phyloP scores from a whole-genome alignment of 2,329 filamentous ascomycete genomes.

The Aspergillus sp. region DNA sequence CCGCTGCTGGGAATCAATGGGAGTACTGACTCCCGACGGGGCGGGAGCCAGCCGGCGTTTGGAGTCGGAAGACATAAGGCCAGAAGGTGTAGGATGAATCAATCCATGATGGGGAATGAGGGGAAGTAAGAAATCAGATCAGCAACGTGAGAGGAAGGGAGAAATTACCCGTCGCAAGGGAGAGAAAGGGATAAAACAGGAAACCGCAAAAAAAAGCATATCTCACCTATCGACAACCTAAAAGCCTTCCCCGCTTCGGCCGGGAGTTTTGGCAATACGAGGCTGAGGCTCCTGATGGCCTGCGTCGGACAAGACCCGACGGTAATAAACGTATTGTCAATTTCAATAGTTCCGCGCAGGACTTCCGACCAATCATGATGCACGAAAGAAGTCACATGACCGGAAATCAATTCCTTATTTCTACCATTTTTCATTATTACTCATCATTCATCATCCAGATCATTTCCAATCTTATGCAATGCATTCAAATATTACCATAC shows the following conservation, averaged over 20 bases:
- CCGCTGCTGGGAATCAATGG: slow-evolving; percentile 13
- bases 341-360: neutral
- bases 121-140: neutral
- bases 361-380: neutral
- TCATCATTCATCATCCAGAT: too few relatives aligned
- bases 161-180: neutral
- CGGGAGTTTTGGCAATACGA: neutral
- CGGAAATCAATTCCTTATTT: neutral
- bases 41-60: slow-evolving; percentile 17
- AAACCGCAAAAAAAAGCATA: too few relatives aligned
- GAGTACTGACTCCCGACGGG: slow-evolving; percentile 8
- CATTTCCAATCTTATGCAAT: too few relatives aligned
- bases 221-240: too few relatives aligned
- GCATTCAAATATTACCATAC: too few relatives aligned
- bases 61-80: slow-evolving; percentile 12
- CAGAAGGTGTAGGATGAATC: neutral
- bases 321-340: neutral
- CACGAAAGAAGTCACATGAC: neutral
- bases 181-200: neutral
- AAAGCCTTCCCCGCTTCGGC: neutral
- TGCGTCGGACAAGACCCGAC: neutral
- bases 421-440: too few relatives aligned
- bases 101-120: neutral
- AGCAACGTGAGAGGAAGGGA: neutral
- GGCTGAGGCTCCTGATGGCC: neutral